Evolutionary conservation across 2,329 filamentous ascomycete species (phyloP).

Genomic region (Hypoxylon sp.): DNA sequence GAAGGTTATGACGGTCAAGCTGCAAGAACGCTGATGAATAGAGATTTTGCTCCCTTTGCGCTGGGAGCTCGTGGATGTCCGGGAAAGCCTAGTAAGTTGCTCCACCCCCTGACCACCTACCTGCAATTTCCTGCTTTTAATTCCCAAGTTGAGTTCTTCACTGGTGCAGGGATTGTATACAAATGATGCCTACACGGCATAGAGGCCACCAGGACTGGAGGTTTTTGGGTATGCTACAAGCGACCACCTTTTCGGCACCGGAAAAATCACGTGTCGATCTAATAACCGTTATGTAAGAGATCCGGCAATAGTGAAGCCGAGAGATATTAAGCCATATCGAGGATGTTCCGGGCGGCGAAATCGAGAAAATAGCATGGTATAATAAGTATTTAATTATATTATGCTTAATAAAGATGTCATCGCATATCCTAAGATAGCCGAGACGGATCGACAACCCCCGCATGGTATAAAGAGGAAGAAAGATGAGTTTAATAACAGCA

Average conservation of each 20-base stretch:
- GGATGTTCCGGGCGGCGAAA: conserved; percentile 30
- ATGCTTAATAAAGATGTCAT: conserved; percentile 24
- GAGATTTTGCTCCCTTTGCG: too few relatives aligned
- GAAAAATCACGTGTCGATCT: too few relatives aligned
- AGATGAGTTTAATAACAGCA: conserved; percentile 46
- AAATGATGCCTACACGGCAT: conserved; percentile 12
- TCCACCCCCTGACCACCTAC: too few relatives aligned
- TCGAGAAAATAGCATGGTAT: conserved; percentile 1
- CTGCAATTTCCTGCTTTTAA: too few relatives aligned
- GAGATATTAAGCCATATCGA: conserved; percentile 37
- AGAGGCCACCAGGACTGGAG: conserved; percentile 9
- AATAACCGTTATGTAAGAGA: background rate
- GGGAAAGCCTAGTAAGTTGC: too few relatives aligned
- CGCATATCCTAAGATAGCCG: conserved; percentile 37
- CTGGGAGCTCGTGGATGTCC: too few relatives aligned
- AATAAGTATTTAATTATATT: conserved; percentile 20
- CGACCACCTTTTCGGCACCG: background rate
- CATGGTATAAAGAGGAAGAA: conserved; percentile 43
- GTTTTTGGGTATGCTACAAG: conserved; percentile 12
- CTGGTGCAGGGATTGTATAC: background rate
- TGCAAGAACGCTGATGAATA: too few relatives aligned
- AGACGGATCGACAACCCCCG: conserved; percentile 49
- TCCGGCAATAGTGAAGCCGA: conserved; percentile 15
- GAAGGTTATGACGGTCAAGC: too few relatives aligned
- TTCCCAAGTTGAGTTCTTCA: too few relatives aligned